Conservation (phyloP, 257 asterid species). For the Paulownia fortunei region DNA sequence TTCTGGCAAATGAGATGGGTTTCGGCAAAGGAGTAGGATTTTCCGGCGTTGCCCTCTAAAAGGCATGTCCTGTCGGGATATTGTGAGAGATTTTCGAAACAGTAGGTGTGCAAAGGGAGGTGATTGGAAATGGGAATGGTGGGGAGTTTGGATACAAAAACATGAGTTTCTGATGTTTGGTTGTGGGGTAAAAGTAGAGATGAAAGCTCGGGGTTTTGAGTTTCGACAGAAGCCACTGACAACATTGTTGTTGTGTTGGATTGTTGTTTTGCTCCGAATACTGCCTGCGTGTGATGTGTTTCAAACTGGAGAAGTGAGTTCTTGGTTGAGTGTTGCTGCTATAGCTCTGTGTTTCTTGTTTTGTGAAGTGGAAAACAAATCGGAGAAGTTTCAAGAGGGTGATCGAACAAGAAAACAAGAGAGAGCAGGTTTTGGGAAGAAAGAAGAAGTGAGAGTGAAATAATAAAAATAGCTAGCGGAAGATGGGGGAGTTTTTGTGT, state of each 20-base stretch:
- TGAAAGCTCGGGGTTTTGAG: constrained; percentile 34
- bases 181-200: constrained; percentile 25
- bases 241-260: constrained; percentile 24
- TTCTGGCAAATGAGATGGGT: constrained; percentile 57
- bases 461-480: constrained; percentile 30
- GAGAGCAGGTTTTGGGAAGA: constrained; percentile 1
- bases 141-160: constrained; percentile 71
- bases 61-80: constrained; percentile 60
- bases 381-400: background rate
- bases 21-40: constrained; percentile 60
- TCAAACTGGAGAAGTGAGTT: too few species aligned
- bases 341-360: background rate
- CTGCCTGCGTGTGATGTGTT: too few species aligned
- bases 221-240: constrained; percentile 36
- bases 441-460: background rate
- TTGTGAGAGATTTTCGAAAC: constrained; percentile 48
- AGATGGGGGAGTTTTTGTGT: background rate
- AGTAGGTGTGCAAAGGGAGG: constrained; percentile 73
- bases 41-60: constrained; percentile 46
- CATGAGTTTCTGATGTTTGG: constrained; percentile 38
- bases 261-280: background rate
- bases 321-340: too few species aligned
- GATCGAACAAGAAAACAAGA: background rate
- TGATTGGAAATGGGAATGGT: constrained; percentile 57
- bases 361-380: background rate